Base-by-base conservation (phyloP, 1,139 yeast species). In the Taphrina sp. region DNA sequence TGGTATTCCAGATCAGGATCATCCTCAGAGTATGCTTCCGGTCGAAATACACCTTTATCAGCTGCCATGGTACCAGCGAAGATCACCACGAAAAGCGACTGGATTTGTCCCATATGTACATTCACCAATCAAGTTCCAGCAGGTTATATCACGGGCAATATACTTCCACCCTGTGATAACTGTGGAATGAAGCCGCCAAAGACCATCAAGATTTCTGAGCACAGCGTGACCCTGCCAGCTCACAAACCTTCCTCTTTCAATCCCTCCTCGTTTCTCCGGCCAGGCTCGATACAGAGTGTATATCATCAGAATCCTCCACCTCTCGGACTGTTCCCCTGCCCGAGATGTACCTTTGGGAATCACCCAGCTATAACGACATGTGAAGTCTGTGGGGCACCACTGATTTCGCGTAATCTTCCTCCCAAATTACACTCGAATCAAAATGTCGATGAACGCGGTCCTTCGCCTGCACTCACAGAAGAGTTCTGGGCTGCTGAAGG, bases 101-200 rank as follows among this genome's bases (percentile, higher is more conserved):
- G 96, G 96, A 76, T 78, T 0, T 90, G 97, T 67, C 83, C 85
- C 10, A 89, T 90, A 3, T 90, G 97, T 67, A 82, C 82, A 39
- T 84, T 76, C 63, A 75, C 82, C 23, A 89, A 89, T 65, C 73
- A 73, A 24, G 67, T 80, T 3, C 65, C 70, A 1, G 63, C 71
- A 1, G 70, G 69, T 14, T 66, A 73, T 28, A 72, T 72, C 37
- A 66, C 70, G 31, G 68, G 69, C 3, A 64, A 66, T 1, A 61
- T 67, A 3, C 61, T 77, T 5, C 89, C 92, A 0, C 68, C 71
- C 16, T 90, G 97, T 68, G 71, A 71, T 7, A 82, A 85, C 2
- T 90, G 97, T 71, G 97, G 97, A 1, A 80, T 89, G 22, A 72
- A 70, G 35, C 75, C 80, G 0, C 16, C 16, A 1, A 49, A 49